Base-by-base conservation (phyloP, 805 yeast species). In the Priceomyces melissophilus region DNA sequence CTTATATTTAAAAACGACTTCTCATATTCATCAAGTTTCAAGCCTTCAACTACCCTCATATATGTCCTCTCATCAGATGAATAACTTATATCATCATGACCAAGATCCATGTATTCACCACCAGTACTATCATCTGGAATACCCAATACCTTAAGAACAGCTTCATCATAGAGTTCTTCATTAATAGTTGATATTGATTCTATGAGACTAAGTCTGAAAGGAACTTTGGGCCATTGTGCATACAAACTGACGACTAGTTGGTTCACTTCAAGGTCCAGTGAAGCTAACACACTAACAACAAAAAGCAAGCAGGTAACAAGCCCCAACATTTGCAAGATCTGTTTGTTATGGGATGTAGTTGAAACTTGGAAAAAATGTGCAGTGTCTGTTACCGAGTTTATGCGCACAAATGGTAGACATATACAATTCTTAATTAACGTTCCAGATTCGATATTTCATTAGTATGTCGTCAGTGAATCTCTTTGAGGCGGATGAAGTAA, bases 131-230 rank as follows among this genome's bases (percentile, higher is more conserved):
- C 46, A 30, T 41, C 41, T 9, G 16, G 16, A 30, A 33, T 13
- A 9, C 43, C 41, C 13, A 41, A 14, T 12, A 57, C 23, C 30
- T 56, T 52, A 13, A 53, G 44, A 1, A 64, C 49, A 6, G 72
- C 50, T 0, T 65, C 63, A 3, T 55, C 33, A 46, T 73, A 75
- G 3, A 68, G 44, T 0, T 67, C 48, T 26, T 63, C 68, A 44
- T 75, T 58, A 28, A 53, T 43, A 0, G 61, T 50, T 2, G 71
- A 52, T 16, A 67, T 43, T 13, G 74, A 60, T 48, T 76, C 81
- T 11, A 70, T 36, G 32, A 76, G 62, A 41, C 67, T 63, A 35
- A 76, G 50, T 20, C 60, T 53, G 45, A 73, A 75, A 1, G 75
- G 69, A 0, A 75, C 61, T 17, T 49, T 44, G 5, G 44, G 39